Conservation (phyloP, 148 eudicot genomes). For the Camellia sinensis region DNA sequence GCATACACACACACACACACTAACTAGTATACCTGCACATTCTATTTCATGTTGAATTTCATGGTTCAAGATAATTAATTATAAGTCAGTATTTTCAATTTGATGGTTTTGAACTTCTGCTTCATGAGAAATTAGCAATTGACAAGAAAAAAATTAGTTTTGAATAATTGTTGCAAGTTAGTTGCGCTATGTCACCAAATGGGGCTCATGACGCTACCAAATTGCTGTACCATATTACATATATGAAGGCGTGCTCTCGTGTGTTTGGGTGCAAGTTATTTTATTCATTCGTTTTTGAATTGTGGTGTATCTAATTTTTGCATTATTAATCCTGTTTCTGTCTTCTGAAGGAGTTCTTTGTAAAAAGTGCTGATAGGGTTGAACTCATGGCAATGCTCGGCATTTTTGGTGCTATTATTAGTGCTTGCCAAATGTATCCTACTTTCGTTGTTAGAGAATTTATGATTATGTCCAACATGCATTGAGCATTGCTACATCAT, state of each 20-base stretch:
- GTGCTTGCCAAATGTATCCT: slow-evolving; percentile 93
- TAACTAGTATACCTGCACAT: not conserved
- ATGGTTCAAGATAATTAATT: not conserved
- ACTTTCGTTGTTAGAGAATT: not conserved
- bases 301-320: not conserved
- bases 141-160: not conserved
- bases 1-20: too few species aligned
- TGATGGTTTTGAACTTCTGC: not conserved
- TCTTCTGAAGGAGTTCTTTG: slow-evolving; percentile 70
- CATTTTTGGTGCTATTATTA: slow-evolving; percentile 70
- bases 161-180: not conserved
- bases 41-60: not conserved
- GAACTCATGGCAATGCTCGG: slow-evolving; percentile 94
- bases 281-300: not conserved
- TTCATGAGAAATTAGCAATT: not conserved
- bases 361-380: slow-evolving; percentile 72
- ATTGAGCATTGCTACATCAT: not conserved
- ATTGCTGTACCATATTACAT: not conserved
- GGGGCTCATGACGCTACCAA: not conserved
- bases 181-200: not conserved
- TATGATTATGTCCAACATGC: not conserved
- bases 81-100: not conserved
- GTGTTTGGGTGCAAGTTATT: not conserved
- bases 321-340: slow-evolving; percentile 3
- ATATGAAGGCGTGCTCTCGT: not conserved